Conservation (phyloP, 441 rosid species). For the Rhodomyrtus psidioides region DNA sequence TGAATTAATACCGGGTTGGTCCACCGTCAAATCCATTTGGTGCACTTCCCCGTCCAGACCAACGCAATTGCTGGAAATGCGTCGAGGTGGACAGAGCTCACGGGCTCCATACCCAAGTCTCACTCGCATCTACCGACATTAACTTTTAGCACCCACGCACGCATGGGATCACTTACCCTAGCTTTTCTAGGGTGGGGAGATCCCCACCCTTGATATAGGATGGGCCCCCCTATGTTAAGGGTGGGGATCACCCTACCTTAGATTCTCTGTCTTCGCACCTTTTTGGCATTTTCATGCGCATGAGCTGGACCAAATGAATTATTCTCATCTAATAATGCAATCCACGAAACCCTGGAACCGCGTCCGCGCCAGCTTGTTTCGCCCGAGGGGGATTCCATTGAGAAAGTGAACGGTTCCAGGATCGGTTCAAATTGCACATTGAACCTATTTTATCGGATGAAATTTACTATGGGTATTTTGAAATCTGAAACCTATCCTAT, state of each 20-base stretch:
- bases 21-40: neutral
- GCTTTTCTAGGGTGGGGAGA: too few species aligned
- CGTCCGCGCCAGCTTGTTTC: neutral
- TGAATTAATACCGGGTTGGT: neutral
- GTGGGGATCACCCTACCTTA: too few species aligned
- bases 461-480: too few species aligned
- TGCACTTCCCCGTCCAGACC: neutral
- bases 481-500: too few species aligned
- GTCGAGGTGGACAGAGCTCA: neutral
- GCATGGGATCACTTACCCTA: too few species aligned
- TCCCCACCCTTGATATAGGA: too few species aligned
- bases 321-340: neutral
- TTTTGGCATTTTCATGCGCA: neutral
- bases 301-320: neutral
- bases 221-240: too few species aligned
- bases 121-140: too few species aligned
- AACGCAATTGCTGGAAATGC: neutral
- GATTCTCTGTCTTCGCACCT: neutral
- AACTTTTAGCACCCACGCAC: neutral
- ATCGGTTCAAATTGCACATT: too few species aligned
- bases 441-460: too few species aligned
- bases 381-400: neutral
- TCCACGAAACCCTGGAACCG: neutral
- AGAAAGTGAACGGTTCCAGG: neutral
- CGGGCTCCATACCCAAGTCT: too few species aligned